Evolutionary conservation across 352 stramenopile species (phyloP).

Genomic region (Pythium dissimile): DNA sequence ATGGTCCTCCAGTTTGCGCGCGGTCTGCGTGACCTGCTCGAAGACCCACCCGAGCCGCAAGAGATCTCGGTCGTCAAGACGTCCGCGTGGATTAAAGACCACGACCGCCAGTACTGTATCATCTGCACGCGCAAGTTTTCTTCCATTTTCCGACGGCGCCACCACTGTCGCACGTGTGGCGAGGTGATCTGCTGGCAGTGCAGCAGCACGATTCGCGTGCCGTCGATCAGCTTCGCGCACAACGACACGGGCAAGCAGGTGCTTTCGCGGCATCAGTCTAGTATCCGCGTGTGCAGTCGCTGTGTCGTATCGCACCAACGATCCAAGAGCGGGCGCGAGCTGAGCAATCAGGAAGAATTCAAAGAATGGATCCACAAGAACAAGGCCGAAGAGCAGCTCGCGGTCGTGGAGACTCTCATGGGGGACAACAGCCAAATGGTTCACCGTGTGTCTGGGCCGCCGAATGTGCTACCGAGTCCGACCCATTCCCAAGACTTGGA

Average conservation of each 20-base stretch:
- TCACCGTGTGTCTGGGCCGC: constrained; percentile 7
- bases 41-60: constrained; percentile 73
- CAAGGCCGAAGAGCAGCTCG: constrained; percentile 37
- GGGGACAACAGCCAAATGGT: constrained; percentile 23
- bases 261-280: constrained; percentile 72
- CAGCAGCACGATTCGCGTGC: constrained; percentile 79
- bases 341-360: constrained; percentile 80
- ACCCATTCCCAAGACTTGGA: constrained; percentile 68
- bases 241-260: constrained; percentile 79
- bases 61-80: constrained; percentile 82
- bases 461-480: constrained; percentile 41
- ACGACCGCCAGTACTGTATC: constrained; percentile 77
- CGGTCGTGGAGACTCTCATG: constrained; percentile 11
- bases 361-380: constrained; percentile 77
- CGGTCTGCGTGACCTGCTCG: constrained; percentile 69
- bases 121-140: constrained; percentile 82
- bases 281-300: constrained; percentile 81
- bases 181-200: constrained; percentile 89
- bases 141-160: constrained; percentile 78
- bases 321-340: constrained; percentile 60
- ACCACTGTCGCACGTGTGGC: constrained; percentile 85
- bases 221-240: constrained; percentile 82
- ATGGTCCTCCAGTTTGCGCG: constrained; percentile 83
- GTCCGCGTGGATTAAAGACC: constrained; percentile 82
- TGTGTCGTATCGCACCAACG: constrained; percentile 80